Base-by-base conservation (phyloP, 352 stramenopile genomes). In the Aphanomyces invadans region DNA sequence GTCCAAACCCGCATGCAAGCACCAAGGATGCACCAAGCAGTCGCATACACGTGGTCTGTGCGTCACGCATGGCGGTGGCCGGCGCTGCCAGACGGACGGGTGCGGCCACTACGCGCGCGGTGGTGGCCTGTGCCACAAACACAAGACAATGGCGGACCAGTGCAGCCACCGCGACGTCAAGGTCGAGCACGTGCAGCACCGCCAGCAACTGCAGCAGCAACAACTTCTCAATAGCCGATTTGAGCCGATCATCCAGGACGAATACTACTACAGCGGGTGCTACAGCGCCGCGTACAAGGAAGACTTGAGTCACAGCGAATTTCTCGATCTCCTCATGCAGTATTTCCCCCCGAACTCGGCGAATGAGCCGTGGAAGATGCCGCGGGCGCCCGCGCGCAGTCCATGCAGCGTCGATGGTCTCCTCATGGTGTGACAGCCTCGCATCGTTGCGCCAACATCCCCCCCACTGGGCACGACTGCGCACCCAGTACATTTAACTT, bases 11-110 rank as follows among this genome's bases (percentile, higher is more conserved):
- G 19, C 25, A 11, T 62, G 53, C 53, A 48, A 48, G 15, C 21
- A 48, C 36, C 29, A 62, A 46, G 53, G 60, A 7, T 67, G 60
- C 38, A 59, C 7, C 31, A 59, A 57, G 12, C 21, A 57, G 17
- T 25, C 60, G 10, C 60, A 67, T 33, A 21, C 42, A 11, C 60
- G 60, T 4, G 39, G 42, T 12, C 48, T 57, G 17, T 67, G 60
- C 25, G 60, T 67, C 21, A 25, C n/a, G 12, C 60, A 67, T 25
- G 60, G 60, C 32, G 60, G 60, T 25, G 60, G 60, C 12, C 60
- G 60, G 3, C 42, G 19, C 28, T 67, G 60, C 49, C 25, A 32
- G n/a, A 32, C 36, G 11, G 25, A 57, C 17, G 49, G 29, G 9
- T 57, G 49, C 25, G 25, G 25, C 21, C 49, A 57, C 29, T 38